Evolutionary conservation across 495 filamentous ascomycete genomes (phyloP).

Genomic region (Xylaria scruposa): DNA sequence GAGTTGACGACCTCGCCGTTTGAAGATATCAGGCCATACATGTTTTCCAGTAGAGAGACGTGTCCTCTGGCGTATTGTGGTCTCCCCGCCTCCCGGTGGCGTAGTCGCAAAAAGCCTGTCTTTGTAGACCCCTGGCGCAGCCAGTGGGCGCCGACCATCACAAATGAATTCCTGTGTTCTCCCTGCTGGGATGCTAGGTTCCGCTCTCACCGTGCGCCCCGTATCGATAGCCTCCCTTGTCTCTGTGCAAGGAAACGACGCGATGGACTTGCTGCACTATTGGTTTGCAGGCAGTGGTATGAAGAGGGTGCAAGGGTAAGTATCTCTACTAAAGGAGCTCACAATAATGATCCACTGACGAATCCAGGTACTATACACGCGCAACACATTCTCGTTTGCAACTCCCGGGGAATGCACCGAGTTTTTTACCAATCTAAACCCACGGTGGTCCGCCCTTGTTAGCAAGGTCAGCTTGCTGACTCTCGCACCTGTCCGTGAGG

Average conservation of each 20-base stretch:
- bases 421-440: not conserved
- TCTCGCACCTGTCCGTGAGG: not conserved
- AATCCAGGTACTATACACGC: conserved; percentile 34
- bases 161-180: conserved; percentile 38
- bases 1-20: not conserved
- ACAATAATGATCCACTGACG: not conserved
- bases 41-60: not conserved
- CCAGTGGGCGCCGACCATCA: conserved; percentile 30
- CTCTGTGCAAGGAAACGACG: conserved; percentile 32
- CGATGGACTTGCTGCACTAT: conserved; percentile 31
- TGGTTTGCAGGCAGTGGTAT: conserved; percentile 36
- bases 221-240: conserved; percentile 30
- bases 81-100: not conserved
- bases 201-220: not conserved
- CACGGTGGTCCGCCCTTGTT: conserved; percentile 9
- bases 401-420: conserved; percentile 11
- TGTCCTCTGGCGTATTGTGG: not conserved
- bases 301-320: conserved; percentile 35
- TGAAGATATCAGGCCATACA: not conserved
- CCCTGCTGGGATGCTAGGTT: conserved; percentile 33
- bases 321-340: not conserved
- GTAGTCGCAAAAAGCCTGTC: not conserved
- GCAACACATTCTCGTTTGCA: conserved; percentile 43
- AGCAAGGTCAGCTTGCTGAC: conserved; percentile 18
- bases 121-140: conserved; percentile 33